phyloP scores from a whole-genome alignment of 2,329 filamentous ascomycete genomes.

The Epichloe gansuensis region DNA sequence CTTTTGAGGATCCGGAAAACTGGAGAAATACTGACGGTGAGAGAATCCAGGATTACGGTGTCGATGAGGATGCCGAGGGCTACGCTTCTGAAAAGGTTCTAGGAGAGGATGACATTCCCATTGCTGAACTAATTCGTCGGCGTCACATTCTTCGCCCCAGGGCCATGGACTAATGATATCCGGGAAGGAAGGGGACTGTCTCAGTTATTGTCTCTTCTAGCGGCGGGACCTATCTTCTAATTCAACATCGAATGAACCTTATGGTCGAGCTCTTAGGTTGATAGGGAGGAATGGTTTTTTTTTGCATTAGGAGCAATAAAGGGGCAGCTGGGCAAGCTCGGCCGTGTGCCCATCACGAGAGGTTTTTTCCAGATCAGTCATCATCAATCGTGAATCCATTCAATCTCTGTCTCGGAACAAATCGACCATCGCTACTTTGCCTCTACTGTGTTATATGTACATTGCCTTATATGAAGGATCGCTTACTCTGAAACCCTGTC shows the following conservation, averaged over 20 bases:
- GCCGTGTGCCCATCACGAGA: background rate
- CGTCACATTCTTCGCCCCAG: constrained; percentile 25
- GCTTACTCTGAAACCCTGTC: constrained; percentile 14
- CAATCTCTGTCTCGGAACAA: background rate
- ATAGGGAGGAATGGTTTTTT: background rate
- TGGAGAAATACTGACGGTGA: constrained; percentile 73
- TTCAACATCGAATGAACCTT: background rate
- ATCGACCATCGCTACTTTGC: background rate
- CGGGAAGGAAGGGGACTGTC: constrained; percentile 13
- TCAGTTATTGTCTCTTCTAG: background rate
- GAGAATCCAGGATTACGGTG: constrained; percentile 61
- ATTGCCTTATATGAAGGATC: constrained; percentile 5
- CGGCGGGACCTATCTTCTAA: background rate
- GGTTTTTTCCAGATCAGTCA: background rate
- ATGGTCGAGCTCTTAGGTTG: background rate
- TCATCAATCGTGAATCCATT: background rate
- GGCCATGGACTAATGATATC: background rate
- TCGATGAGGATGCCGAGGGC: constrained; percentile 60
- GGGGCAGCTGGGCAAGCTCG: background rate
- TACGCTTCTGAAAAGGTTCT: constrained; percentile 13
- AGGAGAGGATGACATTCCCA: constrained; percentile 55
- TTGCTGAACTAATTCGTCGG: constrained; percentile 53
- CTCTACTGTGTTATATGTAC: background rate
- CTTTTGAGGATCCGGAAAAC: constrained; percentile 43
- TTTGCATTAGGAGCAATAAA: background rate